phyloP scores from a whole-genome alignment of 2,329 filamentous ascomycete species.

The Cladophialophora exuberans region DNA sequence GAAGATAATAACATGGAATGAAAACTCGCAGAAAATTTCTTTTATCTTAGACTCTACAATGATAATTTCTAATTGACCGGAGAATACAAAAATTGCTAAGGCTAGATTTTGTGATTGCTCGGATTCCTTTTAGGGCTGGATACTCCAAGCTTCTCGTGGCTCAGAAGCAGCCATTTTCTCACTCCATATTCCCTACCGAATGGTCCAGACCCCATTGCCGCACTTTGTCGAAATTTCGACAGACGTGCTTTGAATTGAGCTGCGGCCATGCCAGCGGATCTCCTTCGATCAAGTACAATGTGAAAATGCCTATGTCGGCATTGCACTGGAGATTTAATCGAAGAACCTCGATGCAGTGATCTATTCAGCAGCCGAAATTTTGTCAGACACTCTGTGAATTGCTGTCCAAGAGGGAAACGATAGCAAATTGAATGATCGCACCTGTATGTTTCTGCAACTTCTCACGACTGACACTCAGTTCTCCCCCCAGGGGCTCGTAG shows the following conservation, averaged over 20 bases:
- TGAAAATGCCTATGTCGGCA: slow-evolving; percentile 58
- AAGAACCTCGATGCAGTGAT: slow-evolving; percentile 60
- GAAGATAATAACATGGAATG: too few species aligned
- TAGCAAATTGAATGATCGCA: slow-evolving; percentile 60
- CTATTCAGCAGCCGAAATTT: too few species aligned
- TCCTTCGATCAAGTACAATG: slow-evolving; percentile 50
- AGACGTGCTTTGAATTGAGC: slow-evolving; percentile 58
- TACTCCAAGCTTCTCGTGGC: too few species aligned
- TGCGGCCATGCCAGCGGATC: slow-evolving; percentile 56
- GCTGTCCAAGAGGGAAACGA: slow-evolving; percentile 39
- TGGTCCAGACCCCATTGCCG: slow-evolving; percentile 58
- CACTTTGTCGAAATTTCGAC: slow-evolving; percentile 58
- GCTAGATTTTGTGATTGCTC: too few species aligned
- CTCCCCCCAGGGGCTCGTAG: slow-evolving; percentile 45
- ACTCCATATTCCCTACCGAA: slow-evolving; percentile 42
- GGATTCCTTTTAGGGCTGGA: too few species aligned
- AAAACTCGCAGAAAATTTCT: too few species aligned
- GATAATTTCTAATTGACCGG: too few species aligned
- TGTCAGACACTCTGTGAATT: too few species aligned
- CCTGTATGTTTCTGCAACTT: slow-evolving; percentile 53
- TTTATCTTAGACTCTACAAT: too few species aligned
- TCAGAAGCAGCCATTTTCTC: neutral
- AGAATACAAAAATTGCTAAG: too few species aligned
- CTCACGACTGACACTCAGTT: slow-evolving; percentile 49
- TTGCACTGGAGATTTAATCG: slow-evolving; percentile 60